Evolutionary conservation across 257 asterid species (phyloP).

Genomic region (Handroanthus guayacan): DNA sequence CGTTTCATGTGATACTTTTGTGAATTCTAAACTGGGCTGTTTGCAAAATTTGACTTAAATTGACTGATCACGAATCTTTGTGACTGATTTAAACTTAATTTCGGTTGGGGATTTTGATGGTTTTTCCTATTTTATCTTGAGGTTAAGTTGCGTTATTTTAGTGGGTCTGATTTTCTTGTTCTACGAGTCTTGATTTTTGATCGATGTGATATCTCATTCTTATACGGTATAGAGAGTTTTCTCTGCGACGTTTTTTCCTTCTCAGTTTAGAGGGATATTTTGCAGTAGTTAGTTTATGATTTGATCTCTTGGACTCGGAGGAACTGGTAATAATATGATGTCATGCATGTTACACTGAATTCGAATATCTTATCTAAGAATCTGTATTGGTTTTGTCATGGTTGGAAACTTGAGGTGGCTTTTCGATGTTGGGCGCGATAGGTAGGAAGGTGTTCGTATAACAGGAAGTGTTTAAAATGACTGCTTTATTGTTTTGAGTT

Average conservation of each 20-base stretch:
- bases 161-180: neutral
- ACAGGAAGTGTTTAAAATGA: neutral
- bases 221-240: neutral
- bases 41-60: neutral
- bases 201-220: neutral
- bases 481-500: neutral
- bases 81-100: neutral
- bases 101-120: neutral
- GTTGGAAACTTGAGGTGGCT: neutral
- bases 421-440: neutral
- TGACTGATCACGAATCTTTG: slow-evolving; percentile 16
- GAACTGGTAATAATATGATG: neutral
- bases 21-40: neutral
- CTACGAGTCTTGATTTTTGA: neutral
- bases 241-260: neutral
- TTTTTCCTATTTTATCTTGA: neutral
- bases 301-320: slow-evolving; percentile 1
- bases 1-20: neutral
- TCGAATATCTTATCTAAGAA: neutral
- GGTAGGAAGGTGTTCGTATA: neutral
- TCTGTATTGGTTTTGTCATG: neutral
- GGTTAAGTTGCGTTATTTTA: neutral
- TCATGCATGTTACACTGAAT: neutral
- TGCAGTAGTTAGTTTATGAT: neutral
- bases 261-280: neutral